Evolutionary conservation across 352 stramenopile genomes (phyloP).

Genomic region (Blastocystis sp.): DNA sequence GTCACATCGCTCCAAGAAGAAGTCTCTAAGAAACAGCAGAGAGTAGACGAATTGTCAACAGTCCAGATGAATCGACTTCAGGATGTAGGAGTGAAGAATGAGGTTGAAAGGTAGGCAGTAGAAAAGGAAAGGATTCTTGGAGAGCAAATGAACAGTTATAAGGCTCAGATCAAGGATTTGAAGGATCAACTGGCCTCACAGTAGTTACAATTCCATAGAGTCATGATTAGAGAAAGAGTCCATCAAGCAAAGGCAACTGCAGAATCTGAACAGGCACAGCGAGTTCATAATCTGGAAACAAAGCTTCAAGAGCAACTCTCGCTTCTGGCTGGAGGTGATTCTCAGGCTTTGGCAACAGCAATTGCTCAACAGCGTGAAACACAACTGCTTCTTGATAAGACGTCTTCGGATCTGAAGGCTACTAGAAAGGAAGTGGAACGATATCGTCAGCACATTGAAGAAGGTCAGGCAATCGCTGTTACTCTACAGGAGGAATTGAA

Average conservation of each 20-base stretch:
- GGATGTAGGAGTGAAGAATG: neutral
- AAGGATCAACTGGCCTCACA: neutral
- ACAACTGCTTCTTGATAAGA: neutral
- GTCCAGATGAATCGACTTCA: slow-evolving; percentile 39
- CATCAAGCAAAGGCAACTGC: neutral
- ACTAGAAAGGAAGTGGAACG: neutral
- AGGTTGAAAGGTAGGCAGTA: neutral
- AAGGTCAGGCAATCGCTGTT: neutral
- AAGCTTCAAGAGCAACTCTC: slow-evolving; percentile 4
- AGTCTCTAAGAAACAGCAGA: neutral
- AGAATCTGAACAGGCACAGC: neutral
- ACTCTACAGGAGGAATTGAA: slow-evolving; percentile 21
- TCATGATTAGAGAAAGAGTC: neutral
- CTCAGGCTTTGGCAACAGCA: neutral
- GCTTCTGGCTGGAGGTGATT: neutral
- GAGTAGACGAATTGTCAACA: slow-evolving; percentile 17
- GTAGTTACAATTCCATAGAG: neutral
- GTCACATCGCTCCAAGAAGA: neutral
- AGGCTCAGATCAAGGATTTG: slow-evolving; percentile 17
- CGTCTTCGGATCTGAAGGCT: neutral
- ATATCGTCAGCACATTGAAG: neutral
- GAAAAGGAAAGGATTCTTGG: slow-evolving; percentile 20
- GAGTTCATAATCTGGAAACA: slow-evolving; percentile 17
- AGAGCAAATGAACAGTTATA: slow-evolving; percentile 35
- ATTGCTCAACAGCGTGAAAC: slow-evolving; percentile 6